Percentiles rank a stretch among this genome's conserved stretches.
Conservation (phyloP, 768 basidiomycete species). For the Kwoniella shandongensis region DNA sequence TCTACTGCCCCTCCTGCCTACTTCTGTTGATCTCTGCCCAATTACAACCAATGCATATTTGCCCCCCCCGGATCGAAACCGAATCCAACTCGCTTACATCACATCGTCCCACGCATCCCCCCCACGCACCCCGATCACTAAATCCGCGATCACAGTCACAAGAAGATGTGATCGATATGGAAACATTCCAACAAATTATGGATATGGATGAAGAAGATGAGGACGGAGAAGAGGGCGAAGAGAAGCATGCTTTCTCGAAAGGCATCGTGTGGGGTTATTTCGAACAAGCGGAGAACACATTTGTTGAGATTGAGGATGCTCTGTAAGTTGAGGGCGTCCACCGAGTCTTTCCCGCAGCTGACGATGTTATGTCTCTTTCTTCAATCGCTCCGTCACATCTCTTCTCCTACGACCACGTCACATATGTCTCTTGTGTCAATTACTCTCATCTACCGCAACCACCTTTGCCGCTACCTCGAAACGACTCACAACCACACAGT, state of each 20-base stretch:
- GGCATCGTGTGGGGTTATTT: slow-evolving; percentile 80
- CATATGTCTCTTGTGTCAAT: not conserved
- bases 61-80: no score
- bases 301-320: slow-evolving; percentile 71
- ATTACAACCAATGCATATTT: no score
- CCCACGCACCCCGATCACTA: not conserved
- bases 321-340: slow-evolving; percentile 77
- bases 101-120: no score
- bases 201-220: slow-evolving; percentile 65
- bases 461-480: not conserved
- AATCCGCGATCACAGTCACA: slow-evolving; percentile 1
- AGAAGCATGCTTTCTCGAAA: slow-evolving; percentile 78
- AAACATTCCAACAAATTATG: slow-evolving; percentile 78
- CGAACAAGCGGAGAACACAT: slow-evolving; percentile 72
- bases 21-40: no score
- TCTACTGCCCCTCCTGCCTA: no score
- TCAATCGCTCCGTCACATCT: not conserved
- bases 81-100: no score
- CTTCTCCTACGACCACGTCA: not conserved
- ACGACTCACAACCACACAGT: slow-evolving; percentile 53
- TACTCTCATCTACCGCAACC: not conserved
- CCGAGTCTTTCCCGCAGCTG: no score
- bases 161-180: slow-evolving; percentile 64
- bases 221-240: slow-evolving; percentile 57
- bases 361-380: not conserved